phyloP scores from a whole-genome alignment of 2,329 filamentous ascomycete species.

The Alternaria brassicicola region DNA sequence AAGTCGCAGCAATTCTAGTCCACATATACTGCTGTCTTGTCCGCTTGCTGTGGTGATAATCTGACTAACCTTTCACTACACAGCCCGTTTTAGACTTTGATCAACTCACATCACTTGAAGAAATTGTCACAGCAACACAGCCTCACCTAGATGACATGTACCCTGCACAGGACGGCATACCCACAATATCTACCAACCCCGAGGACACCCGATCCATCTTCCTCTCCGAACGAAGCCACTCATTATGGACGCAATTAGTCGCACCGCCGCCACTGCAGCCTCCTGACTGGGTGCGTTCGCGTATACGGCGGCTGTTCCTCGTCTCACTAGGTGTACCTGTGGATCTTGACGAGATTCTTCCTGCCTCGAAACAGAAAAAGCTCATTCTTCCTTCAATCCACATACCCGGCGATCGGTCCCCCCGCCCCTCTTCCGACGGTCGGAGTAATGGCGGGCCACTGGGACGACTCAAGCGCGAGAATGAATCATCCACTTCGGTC shows the following conservation, averaged over 20 bases:
- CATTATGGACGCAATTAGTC: conserved; percentile 94
- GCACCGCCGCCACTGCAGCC: conserved; percentile 93
- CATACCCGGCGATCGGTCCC: conserved; percentile 47
- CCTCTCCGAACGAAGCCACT: conserved; percentile 83
- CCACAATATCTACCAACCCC: conserved; percentile 51
- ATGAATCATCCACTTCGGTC: conserved; percentile 48
- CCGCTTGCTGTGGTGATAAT: conserved; percentile 31
- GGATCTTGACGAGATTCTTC: conserved; percentile 95
- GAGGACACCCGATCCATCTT: conserved; percentile 53
- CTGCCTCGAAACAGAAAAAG: conserved; percentile 97
- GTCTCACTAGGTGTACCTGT: conserved; percentile 95
- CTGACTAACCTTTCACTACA: conserved; percentile 35
- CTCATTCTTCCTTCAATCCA: conserved; percentile 84
- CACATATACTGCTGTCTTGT: conserved; percentile 44
- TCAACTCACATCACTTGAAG: conserved; percentile 62
- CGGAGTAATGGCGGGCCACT: conserved; percentile 41
- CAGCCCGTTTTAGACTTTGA: conserved; percentile 73
- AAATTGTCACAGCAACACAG: conserved; percentile 65
- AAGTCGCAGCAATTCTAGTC: conserved; percentile 51
- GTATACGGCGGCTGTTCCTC: conserved; percentile 91
- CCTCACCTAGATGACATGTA: conserved; percentile 69
- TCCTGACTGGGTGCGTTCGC: conserved; percentile 96
- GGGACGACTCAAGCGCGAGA: conserved; percentile 48
- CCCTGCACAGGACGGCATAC: conserved; percentile 51
- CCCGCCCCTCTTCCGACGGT: conserved; percentile 47